A percentile compares a stretch with the other conserved stretches of the same genome.
phyloP scores from a whole-genome alignment of 2,329 filamentous ascomycete genomes.

The Fusarium compactum region DNA sequence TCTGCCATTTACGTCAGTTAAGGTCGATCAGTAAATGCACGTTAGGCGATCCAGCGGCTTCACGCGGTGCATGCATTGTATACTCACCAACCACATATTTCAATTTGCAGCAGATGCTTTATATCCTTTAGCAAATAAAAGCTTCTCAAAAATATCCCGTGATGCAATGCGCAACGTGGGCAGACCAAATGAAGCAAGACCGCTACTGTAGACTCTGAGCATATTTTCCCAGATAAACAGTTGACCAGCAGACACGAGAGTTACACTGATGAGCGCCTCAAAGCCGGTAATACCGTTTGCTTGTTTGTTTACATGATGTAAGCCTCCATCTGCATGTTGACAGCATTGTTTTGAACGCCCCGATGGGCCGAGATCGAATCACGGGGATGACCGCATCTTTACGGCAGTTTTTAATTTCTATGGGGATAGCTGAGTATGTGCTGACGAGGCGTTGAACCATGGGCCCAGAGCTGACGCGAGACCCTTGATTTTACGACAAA shows the following conservation, averaged over 20 bases:
- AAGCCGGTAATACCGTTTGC: constrained; percentile 28
- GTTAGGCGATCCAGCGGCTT: constrained; percentile 35
- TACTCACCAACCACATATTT: background rate
- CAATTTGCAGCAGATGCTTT: background rate
- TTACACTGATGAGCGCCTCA: constrained; percentile 30
- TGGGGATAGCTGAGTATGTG: constrained; percentile 3
- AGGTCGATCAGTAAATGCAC: constrained; percentile 29
- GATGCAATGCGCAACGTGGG: constrained; percentile 38
- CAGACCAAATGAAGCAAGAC: constrained; percentile 20
- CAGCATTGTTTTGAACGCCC: constrained; percentile 14
- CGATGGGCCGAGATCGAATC: constrained; percentile 32
- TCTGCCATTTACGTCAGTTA: constrained; percentile 29
- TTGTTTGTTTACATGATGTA: constrained; percentile 30
- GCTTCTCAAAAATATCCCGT: constrained; percentile 12
- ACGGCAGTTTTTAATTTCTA: background rate
- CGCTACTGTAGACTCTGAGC: constrained; percentile 3
- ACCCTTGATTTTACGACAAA: constrained; percentile 21
- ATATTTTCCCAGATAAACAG: constrained; percentile 19
- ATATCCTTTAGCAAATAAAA: background rate
- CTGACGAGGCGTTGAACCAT: constrained; percentile 10
- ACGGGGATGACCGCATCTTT: constrained; percentile 19
- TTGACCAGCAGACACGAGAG: constrained; percentile 47
- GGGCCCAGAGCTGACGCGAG: constrained; percentile 12
- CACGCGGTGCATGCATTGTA: constrained; percentile 22
- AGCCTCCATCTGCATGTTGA: constrained; percentile 13